Evolutionary conservation across 139 green algal species (phyloP), one percentile per base, ranked within the genome.

Genomic region (Chlorella vulgaris): DNA sequence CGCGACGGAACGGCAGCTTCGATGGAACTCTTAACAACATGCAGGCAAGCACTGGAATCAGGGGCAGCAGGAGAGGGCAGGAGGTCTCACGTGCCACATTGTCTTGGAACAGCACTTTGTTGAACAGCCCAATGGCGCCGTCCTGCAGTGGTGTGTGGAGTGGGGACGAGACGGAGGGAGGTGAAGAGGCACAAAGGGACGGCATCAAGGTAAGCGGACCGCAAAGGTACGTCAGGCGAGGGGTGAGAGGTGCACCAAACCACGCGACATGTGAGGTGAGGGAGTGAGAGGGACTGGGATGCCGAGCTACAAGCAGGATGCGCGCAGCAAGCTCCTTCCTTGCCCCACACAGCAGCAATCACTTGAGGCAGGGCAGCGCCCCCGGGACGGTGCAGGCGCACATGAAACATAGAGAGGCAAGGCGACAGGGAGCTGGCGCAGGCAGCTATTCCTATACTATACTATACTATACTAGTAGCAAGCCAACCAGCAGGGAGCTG

Each of bases 91-190:
- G 55, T 66, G 76, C 76, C 8, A 36, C 19, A 43, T 82, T 82
- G 4, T 65, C 42, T n/a, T 53, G 29, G 26, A 82, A 74, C 2
- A n/a, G 22, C 2, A 67, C 43, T 6, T 50, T 65, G 29, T 58
- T 39, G n/a, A 87, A 78, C 7, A 81, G 53, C 22, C 65, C 66
- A 19, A 80, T 76, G 47, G 83, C 83, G 58, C 83, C 83, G 10
- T 87, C 83, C 62, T 83, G 55, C 61, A 80, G n/a, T n/a, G n/a
- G n/a, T n/a, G n/a, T n/a, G 19, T 31, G 33, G 4, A 71, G 7
- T 13, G 7, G 31, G 1, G n/a, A 40, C 63, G 43, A 22, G n/a
- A 40, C 61, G 29, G n/a, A 7, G 19, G 7, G 21, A 31, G 21
- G 47, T 58, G 47, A 58, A 58, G 13, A 58, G 47, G 47, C 47